A percentile compares a stretch with the other conserved stretches of the same genome.
Conservation (phyloP, 768 basidiomycete genomes). For the Tylopilus cervinicoccineus region DNA sequence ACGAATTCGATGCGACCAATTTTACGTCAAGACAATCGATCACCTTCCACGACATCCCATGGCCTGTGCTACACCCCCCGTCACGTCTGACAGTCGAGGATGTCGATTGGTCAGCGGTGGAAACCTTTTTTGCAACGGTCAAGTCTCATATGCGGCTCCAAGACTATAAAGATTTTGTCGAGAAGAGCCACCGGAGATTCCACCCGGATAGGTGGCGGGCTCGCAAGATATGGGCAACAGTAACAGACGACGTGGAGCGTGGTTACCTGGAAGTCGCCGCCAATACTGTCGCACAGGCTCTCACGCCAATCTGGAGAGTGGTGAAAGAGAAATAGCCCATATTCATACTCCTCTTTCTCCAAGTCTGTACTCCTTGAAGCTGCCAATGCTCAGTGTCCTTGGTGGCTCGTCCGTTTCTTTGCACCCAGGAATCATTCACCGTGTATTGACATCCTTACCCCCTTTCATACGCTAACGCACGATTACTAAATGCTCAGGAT, state of each 20-base stretch:
- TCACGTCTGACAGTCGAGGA: constrained; percentile 53
- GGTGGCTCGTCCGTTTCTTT: too few species aligned
- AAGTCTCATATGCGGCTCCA: constrained; percentile 49
- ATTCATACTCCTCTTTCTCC: background rate
- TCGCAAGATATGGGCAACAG: constrained; percentile 54
- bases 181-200: constrained; percentile 69
- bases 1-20: constrained; percentile 59
- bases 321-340: constrained; percentile 25
- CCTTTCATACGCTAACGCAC: too few species aligned
- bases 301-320: constrained; percentile 65
- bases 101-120: constrained; percentile 68
- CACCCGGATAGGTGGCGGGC: constrained; percentile 81
- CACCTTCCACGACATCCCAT: constrained; percentile 63
- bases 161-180: constrained; percentile 62
- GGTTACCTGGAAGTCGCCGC: constrained; percentile 64
- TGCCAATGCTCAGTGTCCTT: too few species aligned
- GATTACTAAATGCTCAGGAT: too few species aligned
- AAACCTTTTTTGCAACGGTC: constrained; percentile 61
- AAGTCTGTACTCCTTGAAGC: too few species aligned
- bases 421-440: too few species aligned
- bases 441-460: too few species aligned
- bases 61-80: constrained; percentile 66
- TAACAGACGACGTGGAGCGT: constrained; percentile 54
- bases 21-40: constrained; percentile 52
- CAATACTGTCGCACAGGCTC: constrained; percentile 69